These are phyloP conservation scores for Suillus subaureus DNA, from an alignment of 768 basidiomycete species.

Conservation along the genomic window DNA sequence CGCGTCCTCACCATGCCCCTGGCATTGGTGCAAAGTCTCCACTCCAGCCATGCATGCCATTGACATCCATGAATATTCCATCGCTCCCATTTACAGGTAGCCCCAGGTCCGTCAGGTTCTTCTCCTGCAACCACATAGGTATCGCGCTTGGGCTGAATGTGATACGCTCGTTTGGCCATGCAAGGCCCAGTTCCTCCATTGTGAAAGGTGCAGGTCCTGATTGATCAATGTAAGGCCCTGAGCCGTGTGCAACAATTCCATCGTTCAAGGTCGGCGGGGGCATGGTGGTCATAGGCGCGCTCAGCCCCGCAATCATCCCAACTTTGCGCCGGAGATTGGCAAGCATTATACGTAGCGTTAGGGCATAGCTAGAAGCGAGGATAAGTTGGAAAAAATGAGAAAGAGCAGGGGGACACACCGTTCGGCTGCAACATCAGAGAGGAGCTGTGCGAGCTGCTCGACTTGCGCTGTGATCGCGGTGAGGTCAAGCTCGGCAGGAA, in stretches of 20 bases:
- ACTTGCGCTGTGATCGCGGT: conserved; percentile 79
- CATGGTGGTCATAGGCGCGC: conserved; percentile 50
- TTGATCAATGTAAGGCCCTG: conserved; percentile 53
- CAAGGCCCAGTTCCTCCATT: conserved; percentile 83
- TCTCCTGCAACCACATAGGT: conserved; percentile 92
- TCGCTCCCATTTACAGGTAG: conserved; percentile 92
- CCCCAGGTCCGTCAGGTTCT: conserved; percentile 89
- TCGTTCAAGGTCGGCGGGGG: conserved; percentile 57
- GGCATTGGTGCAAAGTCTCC: conserved; percentile 77
- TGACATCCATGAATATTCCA: conserved; percentile 82
- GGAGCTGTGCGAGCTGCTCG: conserved; percentile 85
- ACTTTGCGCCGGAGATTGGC: conserved; percentile 89
- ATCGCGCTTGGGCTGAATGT: conserved; percentile 80
- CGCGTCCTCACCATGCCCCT: conserved; percentile 74
- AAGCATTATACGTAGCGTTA: conserved; percentile 92
- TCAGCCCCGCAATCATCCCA: conserved; percentile 57
- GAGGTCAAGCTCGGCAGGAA: conserved; percentile 83
- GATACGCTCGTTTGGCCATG: conserved; percentile 64
- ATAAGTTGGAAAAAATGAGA: background rate
- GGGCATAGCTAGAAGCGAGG: conserved; percentile 65
- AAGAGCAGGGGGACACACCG: conserved; percentile 45
- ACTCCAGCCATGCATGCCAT: conserved; percentile 71
- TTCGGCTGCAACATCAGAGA: conserved; percentile 93
- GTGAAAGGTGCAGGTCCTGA: conserved; percentile 67
- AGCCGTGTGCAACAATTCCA: conserved; percentile 45